Conservation (phyloP, 371 early-diverging fungal species). For the Fennellomyces sp. region DNA sequence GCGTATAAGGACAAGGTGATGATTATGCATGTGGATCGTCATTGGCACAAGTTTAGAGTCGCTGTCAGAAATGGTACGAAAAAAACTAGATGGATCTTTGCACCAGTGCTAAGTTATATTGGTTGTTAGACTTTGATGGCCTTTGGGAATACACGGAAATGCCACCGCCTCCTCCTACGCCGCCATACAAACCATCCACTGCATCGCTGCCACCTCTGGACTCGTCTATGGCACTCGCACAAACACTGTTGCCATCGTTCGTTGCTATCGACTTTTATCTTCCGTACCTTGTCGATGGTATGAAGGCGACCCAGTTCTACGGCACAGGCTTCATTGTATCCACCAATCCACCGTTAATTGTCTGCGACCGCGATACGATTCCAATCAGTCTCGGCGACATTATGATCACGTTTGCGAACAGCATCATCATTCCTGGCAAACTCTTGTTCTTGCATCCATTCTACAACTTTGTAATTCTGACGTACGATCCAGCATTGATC, state of each 20-base stretch:
- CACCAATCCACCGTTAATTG: slow-evolving; percentile 65
- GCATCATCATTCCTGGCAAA: slow-evolving; percentile 75
- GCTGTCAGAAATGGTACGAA: slow-evolving; percentile 72
- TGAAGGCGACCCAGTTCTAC: slow-evolving; percentile 62
- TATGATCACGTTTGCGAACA: slow-evolving; percentile 79
- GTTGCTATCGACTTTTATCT: slow-evolving; percentile 72
- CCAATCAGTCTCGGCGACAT: slow-evolving; percentile 80
- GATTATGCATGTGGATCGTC: slow-evolving; percentile 82
- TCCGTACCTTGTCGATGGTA: slow-evolving; percentile 74
- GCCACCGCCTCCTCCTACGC: slow-evolving; percentile 58
- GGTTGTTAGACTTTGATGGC: slow-evolving; percentile 63
- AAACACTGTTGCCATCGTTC: slow-evolving; percentile 69
- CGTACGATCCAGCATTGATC: slow-evolving; percentile 72
- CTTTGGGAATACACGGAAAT: slow-evolving; percentile 82
- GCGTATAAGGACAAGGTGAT: slow-evolving; percentile 77
- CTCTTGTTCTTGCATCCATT: slow-evolving; percentile 77
- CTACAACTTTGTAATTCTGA: slow-evolving; percentile 80
- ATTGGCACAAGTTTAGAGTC: slow-evolving; percentile 81
- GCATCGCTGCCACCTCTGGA: slow-evolving; percentile 67
- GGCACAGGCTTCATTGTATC: slow-evolving; percentile 83
- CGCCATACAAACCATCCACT: slow-evolving; percentile 58
- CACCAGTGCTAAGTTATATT: neutral
- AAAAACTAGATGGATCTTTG: no score
- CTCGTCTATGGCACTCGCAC: slow-evolving; percentile 59
- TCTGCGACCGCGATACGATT: slow-evolving; percentile 80